Base-by-base conservation (phyloP, 2,329 filamentous ascomycete genomes). In the Biscogniauxia sp. region DNA sequence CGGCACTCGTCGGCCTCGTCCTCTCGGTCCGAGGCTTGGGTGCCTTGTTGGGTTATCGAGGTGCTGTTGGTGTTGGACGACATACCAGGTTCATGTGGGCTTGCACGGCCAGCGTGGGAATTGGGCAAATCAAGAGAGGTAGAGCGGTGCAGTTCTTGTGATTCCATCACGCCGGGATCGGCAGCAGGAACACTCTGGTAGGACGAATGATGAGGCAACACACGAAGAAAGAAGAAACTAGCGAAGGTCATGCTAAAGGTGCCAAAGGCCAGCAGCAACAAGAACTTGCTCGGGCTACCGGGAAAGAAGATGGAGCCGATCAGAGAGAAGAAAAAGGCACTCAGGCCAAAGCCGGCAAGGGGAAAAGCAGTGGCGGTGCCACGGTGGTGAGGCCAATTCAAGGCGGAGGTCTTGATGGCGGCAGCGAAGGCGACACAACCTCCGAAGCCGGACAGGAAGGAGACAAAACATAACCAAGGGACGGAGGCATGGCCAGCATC, bases 281-380 rank as follows among this genome's bases (percentile, higher is more conserved):
- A 82, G 68, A 97, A 93, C 49, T 85, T 84, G 58, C 89, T 89
- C 0, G 93, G 95, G 69, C 96, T 87, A 49, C 92, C 92, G 2
- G 92, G 91, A 72, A 97, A 93, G 50, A 92, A 79, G 53, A 96
- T 72, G 19, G 87, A 86, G 20, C 92, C 91, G 37, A 96, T 77
- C 2, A 88, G 82, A 0, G 95, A 94, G 78, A 97, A 99, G 80
- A 98, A 96, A 77, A 99, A 95, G 58, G 95, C 95, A 73, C 93
- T 97, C 60, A 99, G 79, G 2, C 95, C 95, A 72, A 98, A 98
- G 2, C 92, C 93, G 59, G 95, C 92, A 59, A 98, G 78, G 5
- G 95, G 94, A 69, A 98, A 95, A 1, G 93, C 93, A 5, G 95
- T 98, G 5, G 95, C 95, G 3, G 94, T 97, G 58, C 95, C 95